Evolutionary conservation across 1,139 yeast species (phyloP).

Genomic region (Yamadazyma atlantica): DNA sequence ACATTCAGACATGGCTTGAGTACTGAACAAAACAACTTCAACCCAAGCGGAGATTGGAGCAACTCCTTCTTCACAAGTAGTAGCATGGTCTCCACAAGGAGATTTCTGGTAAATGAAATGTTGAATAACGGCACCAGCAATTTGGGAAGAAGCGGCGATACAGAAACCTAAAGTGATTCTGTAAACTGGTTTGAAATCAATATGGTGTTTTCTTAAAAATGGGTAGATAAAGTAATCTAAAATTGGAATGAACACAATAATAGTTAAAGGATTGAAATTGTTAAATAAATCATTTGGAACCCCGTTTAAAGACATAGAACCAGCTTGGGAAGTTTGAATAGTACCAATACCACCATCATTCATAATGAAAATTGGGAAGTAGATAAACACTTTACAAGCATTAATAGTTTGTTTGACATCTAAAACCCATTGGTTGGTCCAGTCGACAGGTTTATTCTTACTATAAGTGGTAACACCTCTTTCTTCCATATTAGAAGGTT

Average conservation of each 20-base stretch:
- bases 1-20: constrained; percentile 68
- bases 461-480: constrained; percentile 31
- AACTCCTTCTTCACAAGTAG: constrained; percentile 45
- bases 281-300: constrained; percentile 71
- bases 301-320: constrained; percentile 63
- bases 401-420: constrained; percentile 59
- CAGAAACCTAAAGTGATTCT: constrained; percentile 38
- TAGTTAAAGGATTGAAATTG: constrained; percentile 67
- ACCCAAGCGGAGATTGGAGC: constrained; percentile 60
- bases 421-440: constrained; percentile 59
- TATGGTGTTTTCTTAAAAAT: constrained; percentile 46
- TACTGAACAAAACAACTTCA: constrained; percentile 48
- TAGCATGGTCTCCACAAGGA: constrained; percentile 43
- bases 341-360: constrained; percentile 67
- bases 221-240: constrained; percentile 62
- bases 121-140: constrained; percentile 43
- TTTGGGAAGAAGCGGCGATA: constrained; percentile 37
- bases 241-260: constrained; percentile 63
- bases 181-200: constrained; percentile 37
- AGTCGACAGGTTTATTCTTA: constrained; percentile 34
- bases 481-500: constrained; percentile 46
- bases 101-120: constrained; percentile 32
- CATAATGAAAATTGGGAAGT: constrained; percentile 61
- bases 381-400: constrained; percentile 63
- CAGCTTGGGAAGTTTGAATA: constrained; percentile 64